phyloP scores from a whole-genome alignment of 2,329 filamentous ascomycete genomes.

The Hirsutella minnesotensis region DNA sequence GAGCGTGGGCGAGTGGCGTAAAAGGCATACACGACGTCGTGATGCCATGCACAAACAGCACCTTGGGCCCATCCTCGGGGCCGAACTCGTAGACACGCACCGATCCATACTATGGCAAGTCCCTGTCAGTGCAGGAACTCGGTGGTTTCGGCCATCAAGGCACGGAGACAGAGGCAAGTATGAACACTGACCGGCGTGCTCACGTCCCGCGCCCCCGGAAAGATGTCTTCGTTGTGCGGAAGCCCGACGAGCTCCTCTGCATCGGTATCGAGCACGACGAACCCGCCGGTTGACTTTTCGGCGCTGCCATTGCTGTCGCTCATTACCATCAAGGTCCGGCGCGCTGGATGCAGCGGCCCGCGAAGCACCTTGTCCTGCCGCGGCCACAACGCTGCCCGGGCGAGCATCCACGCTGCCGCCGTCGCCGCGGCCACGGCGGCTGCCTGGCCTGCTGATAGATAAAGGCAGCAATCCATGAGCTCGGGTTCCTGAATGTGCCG shows the following conservation, averaged over 20 bases:
- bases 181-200: slow-evolving; percentile 39
- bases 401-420: slow-evolving; percentile 14
- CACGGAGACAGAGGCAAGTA: background rate
- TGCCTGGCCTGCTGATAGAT: no score
- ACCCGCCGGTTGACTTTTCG: background rate
- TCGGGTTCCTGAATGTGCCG: no score
- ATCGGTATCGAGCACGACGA: slow-evolving; percentile 2
- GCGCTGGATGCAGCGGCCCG: no score
- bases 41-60: slow-evolving; percentile 73
- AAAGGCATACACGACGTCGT: slow-evolving; percentile 70
- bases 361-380: no score
- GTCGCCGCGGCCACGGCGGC: background rate
- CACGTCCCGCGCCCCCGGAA: slow-evolving; percentile 39
- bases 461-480: no score
- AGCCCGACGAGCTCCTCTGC: slow-evolving; percentile 10
- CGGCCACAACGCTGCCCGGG: slow-evolving; percentile 10
- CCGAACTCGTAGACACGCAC: slow-evolving; percentile 78
- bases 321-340: slow-evolving; percentile 3
- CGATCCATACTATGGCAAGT: slow-evolving; percentile 46
- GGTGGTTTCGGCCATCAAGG: background rate
- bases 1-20: slow-evolving; percentile 50
- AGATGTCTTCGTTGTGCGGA: no score
- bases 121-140: background rate
- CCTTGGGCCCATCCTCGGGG: slow-evolving; percentile 57
- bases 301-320: no score